These are phyloP conservation scores for Fusarium torulosum DNA, from an alignment of 2,329 filamentous ascomycete species.

Conservation along the genomic window DNA sequence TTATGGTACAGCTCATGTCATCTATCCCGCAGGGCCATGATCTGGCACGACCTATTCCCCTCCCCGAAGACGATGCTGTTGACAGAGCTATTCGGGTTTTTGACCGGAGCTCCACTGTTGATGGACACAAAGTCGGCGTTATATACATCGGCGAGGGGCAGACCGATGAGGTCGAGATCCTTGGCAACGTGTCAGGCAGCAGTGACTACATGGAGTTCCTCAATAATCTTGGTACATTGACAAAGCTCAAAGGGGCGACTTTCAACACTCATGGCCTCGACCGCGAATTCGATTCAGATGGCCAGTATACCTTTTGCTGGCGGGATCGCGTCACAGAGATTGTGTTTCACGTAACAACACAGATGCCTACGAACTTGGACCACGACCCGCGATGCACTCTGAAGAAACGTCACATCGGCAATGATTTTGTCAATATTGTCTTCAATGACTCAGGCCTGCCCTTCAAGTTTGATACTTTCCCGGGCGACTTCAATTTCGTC, in stretches of 20 bases:
- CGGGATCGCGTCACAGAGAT: slow-evolving; percentile 95
- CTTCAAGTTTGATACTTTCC: slow-evolving; percentile 92
- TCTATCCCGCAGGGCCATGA: slow-evolving; percentile 70
- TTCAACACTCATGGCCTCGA: slow-evolving; percentile 97
- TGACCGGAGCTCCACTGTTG: slow-evolving; percentile 88
- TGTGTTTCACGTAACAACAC: slow-evolving; percentile 93
- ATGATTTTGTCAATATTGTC: slow-evolving; percentile 97
- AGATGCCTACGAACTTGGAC: slow-evolving; percentile 92
- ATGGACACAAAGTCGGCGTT: slow-evolving; percentile 95
- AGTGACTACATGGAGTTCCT: slow-evolving; percentile 90
- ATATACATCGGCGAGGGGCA: slow-evolving; percentile 94
- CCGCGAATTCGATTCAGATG: slow-evolving; percentile 80
- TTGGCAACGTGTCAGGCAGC: slow-evolving; percentile 88
- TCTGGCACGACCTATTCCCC: slow-evolving; percentile 76
- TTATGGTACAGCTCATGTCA: slow-evolving; percentile 77
- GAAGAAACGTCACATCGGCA: slow-evolving; percentile 97
- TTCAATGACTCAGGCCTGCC: slow-evolving; percentile 96
- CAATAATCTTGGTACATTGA: slow-evolving; percentile 82
- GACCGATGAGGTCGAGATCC: slow-evolving; percentile 82
- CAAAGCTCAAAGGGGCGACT: slow-evolving; percentile 81
- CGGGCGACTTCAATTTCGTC: slow-evolving; percentile 95
- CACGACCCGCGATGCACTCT: slow-evolving; percentile 79
- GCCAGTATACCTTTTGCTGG: slow-evolving; percentile 92
- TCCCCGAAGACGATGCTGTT: slow-evolving; percentile 78
- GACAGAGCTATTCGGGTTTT: slow-evolving; percentile 83